Evolutionary conservation across 179 eudicot genomes (phyloP).

Genomic region (Drosera spatulata): DNA sequence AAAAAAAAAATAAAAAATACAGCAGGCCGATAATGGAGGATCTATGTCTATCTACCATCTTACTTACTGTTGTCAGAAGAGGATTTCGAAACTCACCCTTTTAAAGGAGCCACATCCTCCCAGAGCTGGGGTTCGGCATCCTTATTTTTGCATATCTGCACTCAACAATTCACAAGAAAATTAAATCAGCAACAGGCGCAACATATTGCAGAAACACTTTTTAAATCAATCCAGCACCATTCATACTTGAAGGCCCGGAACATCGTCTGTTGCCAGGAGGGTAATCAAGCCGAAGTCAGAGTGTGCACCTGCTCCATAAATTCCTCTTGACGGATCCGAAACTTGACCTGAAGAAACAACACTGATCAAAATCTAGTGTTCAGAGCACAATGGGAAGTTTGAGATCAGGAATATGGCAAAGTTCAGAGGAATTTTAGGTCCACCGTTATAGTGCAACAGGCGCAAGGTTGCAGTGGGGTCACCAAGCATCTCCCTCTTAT

Average conservation of each 20-base stretch:
- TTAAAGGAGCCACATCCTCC: conserved; percentile 77
- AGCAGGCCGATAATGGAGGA: too few species aligned
- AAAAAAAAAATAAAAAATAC: too few species aligned
- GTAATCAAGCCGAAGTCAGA: conserved; percentile 84
- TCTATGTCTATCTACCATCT: too few species aligned
- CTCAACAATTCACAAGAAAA: conserved; percentile 1
- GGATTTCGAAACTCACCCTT: conserved; percentile 43
- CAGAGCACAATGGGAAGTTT: too few species aligned
- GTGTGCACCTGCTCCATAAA: conserved; percentile 94
- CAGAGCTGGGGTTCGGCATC: conserved; percentile 78
- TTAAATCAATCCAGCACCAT: conserved; percentile 4
- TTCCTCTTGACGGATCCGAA: conserved; percentile 73
- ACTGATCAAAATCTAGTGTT: not conserved
- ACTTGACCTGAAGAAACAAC: conserved; percentile 28
- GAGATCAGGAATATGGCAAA: too few species aligned
- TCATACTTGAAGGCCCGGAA: conserved; percentile 80
- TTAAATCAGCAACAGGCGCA: not conserved
- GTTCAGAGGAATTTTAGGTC: too few species aligned
- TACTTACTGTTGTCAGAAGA: not conserved
- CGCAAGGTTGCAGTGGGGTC: too few species aligned
- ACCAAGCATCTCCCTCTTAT: too few species aligned
- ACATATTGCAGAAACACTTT: not conserved
- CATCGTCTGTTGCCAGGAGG: conserved; percentile 84
- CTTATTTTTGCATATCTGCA: conserved; percentile 85
- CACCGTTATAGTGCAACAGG: too few species aligned